These are phyloP conservation scores for Orobanche coerulescens DNA, from an alignment of 257 asterid genomes.

Conservation along the genomic window DNA sequence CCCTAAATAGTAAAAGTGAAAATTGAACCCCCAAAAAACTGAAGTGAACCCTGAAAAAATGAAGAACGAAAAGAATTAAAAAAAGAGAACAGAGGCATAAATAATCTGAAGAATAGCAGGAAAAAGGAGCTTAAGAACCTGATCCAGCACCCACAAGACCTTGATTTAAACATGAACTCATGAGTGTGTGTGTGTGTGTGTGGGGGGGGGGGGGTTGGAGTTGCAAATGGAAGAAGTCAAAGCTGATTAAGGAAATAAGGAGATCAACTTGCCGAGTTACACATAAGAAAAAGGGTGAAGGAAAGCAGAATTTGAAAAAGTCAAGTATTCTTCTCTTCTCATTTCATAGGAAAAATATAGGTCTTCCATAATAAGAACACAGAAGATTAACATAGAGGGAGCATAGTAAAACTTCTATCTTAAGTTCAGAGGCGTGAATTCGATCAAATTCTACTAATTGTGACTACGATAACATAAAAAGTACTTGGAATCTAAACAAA, in stretches of 20 bases:
- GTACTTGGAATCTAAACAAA: neutral
- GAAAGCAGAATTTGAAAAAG: conserved; percentile 3
- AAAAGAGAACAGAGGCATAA: too few species aligned
- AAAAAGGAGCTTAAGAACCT: too few species aligned
- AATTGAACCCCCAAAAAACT: too few species aligned
- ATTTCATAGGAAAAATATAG: neutral
- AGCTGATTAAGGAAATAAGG: neutral
- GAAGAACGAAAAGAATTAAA: too few species aligned
- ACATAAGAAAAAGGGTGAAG: neutral
- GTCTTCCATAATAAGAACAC: neutral
- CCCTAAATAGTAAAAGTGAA: too few species aligned
- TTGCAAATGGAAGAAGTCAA: neutral
- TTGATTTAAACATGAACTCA: too few species aligned
- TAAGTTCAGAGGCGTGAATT: too few species aligned
- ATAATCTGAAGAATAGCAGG: too few species aligned
- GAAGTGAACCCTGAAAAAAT: too few species aligned
- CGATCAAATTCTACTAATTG: neutral
- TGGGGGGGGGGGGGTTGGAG: neutral
- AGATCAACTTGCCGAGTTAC: neutral
- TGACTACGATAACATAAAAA: neutral
- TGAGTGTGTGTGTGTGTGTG: too few species aligned
- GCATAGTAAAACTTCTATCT: too few species aligned
- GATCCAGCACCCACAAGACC: too few species aligned
- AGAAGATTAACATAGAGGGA: neutral
- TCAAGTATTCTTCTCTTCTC: neutral